Conservation (phyloP, 768 basidiomycete genomes). For the Brasilioporus rufonigricans region DNA sequence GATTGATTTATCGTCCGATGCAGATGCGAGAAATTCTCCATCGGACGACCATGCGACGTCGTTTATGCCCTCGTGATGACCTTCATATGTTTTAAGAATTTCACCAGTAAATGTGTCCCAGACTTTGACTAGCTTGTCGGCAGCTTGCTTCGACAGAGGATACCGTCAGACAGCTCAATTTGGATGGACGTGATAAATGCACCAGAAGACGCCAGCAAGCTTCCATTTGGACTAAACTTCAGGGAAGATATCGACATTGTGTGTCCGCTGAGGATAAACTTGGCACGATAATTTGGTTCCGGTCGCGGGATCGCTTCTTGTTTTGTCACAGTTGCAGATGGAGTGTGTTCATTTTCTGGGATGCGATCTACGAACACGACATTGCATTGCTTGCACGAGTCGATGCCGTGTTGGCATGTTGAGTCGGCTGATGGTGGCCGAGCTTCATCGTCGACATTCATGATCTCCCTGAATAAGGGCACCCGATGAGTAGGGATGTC, state of each 20-base stretch:
- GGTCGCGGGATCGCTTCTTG: conserved; percentile 7
- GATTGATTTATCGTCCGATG: conserved; percentile 90
- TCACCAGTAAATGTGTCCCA: conserved; percentile 76
- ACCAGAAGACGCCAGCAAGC: conserved; percentile 83
- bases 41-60: conserved; percentile 89
- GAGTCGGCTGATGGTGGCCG: not conserved
- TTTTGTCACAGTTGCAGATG: not conserved
- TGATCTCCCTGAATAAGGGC: not conserved
- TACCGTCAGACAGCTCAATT: conserved; percentile 17
- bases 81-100: conserved; percentile 67
- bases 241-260: conserved; percentile 77
- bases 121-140: conserved; percentile 79
- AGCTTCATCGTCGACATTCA: conserved; percentile 15
- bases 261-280: conserved; percentile 77
- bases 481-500: not conserved
- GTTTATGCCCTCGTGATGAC: conserved; percentile 82
- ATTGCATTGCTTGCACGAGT: conserved; percentile 9
- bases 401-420: not conserved
- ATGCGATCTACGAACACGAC: conserved; percentile 6
- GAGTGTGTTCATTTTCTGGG: conserved; percentile 1
- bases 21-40: conserved; percentile 81
- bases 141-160: conserved; percentile 55
- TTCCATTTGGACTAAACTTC: conserved; percentile 87
- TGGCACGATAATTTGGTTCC: conserved; percentile 54
- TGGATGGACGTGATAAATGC: conserved; percentile 29